Evolutionary conservation across 2,329 filamentous ascomycete genomes (phyloP), one percentile per base, ranked within the genome.

Genomic region (Diaporthe eres): DNA sequence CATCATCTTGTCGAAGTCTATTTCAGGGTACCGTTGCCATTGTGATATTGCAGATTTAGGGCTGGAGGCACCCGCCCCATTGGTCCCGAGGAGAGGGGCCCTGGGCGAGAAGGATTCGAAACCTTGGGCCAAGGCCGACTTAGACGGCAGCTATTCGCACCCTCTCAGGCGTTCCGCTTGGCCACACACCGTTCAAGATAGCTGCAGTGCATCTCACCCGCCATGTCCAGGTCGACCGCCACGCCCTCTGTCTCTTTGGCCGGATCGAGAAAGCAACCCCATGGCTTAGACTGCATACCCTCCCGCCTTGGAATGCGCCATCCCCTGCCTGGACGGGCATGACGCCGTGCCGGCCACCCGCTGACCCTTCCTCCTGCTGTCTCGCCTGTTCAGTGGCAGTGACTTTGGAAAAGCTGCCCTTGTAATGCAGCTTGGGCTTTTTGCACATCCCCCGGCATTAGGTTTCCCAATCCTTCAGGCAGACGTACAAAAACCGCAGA

Each of bases 1-100:
- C 74, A 75, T 72, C 55, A 67, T 42, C 74, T 65, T 34, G 37
- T 57, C 51, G 47, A 58, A 60, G 75, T 53, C 72, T 61, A 65
- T 71, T 55, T 58, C 70, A 70, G 49, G 71, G 39, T 65, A 37
- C 58, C 55, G 39, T 39, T 68, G 47, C 74, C 55, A 72, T 47
- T 37, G 47, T 19, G 51, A 55, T 70, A 42, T 34, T 75, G 74
- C 75, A 75, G 47, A 57, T 34, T 39, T 72, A 60, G 61, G 75
- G 42, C 61, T 73, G 61, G 55, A 49, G 31, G 44, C 17, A 34
- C 31, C 47, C 37, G n/a, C 44, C 47, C 28, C 49, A 65, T 49
- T 65, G 47, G 31, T 55, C 71, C n/a, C 72, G 39, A 47, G 19
- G 47, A 39, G 31, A 34, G 58, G 42, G 17, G 39, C 34, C 44